phyloP scores from a whole-genome alignment of 352 stramenopile genomes.

The Aphanomyces invadans region DNA sequence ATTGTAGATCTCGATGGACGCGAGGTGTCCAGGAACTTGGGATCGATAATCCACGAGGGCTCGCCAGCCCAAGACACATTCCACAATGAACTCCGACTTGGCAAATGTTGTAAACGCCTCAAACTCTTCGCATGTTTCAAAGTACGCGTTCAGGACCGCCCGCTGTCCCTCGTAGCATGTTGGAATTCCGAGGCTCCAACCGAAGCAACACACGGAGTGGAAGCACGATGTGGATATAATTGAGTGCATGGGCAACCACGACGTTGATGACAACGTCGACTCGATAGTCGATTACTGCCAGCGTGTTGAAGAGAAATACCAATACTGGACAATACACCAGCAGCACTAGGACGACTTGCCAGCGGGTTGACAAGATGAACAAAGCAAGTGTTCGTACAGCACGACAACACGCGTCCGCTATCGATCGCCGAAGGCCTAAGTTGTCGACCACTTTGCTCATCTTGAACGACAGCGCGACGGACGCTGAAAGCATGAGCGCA shows the following conservation, averaged over 20 bases:
- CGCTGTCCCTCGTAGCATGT: not conserved
- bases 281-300: not conserved
- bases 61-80: not conserved
- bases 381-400: not conserved
- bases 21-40: not conserved
- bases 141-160: conserved; percentile 4
- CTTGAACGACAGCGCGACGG: not conserved
- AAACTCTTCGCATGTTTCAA: not conserved
- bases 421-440: not conserved
- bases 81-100: conserved; percentile 2
- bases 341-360: too few relatives aligned
- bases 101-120: conserved; percentile 1
- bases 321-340: not conserved
- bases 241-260: not conserved
- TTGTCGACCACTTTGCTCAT: conserved; percentile 22
- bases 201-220: not conserved
- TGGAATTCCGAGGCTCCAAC: not conserved
- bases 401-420: not conserved
- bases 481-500: not conserved
- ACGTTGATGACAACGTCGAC: conserved; percentile 2
- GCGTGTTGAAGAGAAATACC: not conserved
- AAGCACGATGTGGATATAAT: not conserved
- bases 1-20: conserved; percentile 2
- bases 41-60: not conserved
- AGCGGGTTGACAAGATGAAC: not conserved